Conservation (phyloP, 345 rosid species). For the Viola odorata region DNA sequence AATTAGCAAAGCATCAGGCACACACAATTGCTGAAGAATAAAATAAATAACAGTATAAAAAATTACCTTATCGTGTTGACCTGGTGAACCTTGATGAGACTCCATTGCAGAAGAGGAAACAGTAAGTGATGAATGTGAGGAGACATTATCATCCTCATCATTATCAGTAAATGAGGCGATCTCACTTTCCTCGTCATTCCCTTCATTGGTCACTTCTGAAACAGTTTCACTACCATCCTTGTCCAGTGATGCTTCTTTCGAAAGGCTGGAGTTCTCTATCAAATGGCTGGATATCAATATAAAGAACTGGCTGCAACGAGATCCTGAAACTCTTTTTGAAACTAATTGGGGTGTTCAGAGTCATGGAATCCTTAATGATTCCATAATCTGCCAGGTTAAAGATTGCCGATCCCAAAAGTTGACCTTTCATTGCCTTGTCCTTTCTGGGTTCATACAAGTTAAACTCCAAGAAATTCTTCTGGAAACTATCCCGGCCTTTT, state of each 20-base stretch:
- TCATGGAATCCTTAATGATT: constrained; percentile 37
- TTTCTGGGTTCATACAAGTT: constrained; percentile 59
- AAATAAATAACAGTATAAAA: neutral
- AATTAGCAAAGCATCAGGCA: neutral
- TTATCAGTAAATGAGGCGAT: constrained; percentile 75
- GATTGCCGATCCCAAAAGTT: constrained; percentile 65
- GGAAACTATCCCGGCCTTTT: constrained; percentile 37
- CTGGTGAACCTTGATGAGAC: constrained; percentile 26
- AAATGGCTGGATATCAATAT: constrained; percentile 54
- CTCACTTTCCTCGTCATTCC: constrained; percentile 48
- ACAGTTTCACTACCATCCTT: constrained; percentile 55
- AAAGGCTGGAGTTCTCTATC: too few relatives aligned
- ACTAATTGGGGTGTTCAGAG: constrained; percentile 45
- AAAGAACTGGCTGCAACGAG: constrained; percentile 43
- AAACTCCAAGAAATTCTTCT: too few relatives aligned
- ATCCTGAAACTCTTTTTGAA: constrained; percentile 60
- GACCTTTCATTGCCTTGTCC: constrained; percentile 61
- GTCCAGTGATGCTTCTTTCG: constrained; percentile 40
- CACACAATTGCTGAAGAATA: neutral
- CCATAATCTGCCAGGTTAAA: constrained; percentile 81
- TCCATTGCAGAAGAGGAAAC: constrained; percentile 40
- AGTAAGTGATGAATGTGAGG: constrained; percentile 48
- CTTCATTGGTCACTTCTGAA: constrained; percentile 49
- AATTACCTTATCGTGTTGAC: constrained; percentile 47
- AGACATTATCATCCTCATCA: constrained; percentile 41